Base-by-base conservation (phyloP, 1,139 yeast species). In the Magnusiomyces suaveolens region DNA sequence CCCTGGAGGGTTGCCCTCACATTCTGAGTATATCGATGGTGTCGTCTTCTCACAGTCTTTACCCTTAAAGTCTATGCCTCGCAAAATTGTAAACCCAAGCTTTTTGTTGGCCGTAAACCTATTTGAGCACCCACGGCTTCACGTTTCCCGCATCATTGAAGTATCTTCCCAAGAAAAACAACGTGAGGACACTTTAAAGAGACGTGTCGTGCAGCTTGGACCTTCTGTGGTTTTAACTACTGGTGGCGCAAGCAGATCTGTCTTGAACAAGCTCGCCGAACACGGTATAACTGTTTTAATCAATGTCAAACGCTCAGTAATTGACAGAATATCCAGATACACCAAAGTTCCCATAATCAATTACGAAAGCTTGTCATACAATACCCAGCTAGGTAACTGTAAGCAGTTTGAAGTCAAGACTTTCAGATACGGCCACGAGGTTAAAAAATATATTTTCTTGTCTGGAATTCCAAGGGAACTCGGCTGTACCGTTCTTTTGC, bases 111-210 rank as follows among this genome's bases (percentile, higher is more conserved):
- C 94, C 12, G 84, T 89, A 76, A 92, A 94, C 63, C 96, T 97
- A 0, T 73, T 94, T 29, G 97, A 90, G 65, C 92, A 89, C 62
- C 77, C 83, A 59, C 82, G 85, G 58, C 85, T 76, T 47, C 80
- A 76, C 52, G 86, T 89, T 57, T 82, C 89, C 67, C 85, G 95
- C 64, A 72, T 92, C 57, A 84, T 88, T 55, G 87, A 95, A 2
- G 84, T 92, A 1, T 76, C 88, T 53, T 87, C 94, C 0, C 98
- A 94, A 65, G 97, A 92, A 65, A 75, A 79, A 49, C 97, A 92
- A 60, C 90, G 86, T 63, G 76, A 92, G 50, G 80, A 83, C 54
- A 90, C 90, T 62, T 74, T 92, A 51, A 95, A 89, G 0, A 84
- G 84, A 2, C 76, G 97, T 55, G 79, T 94, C 24, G 75, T 82